phyloP scores from a whole-genome alignment of 2,329 filamentous ascomycete genomes.

The Lasiodiplodia citricola region DNA sequence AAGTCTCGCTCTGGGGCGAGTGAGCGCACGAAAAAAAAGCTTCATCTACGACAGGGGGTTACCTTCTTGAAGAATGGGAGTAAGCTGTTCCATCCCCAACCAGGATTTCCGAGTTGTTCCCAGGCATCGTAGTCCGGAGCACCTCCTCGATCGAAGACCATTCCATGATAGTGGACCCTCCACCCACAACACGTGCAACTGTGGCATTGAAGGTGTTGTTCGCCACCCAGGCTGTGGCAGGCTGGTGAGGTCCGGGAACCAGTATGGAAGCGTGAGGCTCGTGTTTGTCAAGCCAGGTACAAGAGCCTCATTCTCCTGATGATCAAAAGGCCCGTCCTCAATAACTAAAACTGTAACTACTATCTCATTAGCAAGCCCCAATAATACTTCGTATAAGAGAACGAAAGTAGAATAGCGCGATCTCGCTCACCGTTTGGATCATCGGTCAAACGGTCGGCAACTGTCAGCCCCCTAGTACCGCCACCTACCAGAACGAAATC shows the following conservation, averaged over 20 bases:
- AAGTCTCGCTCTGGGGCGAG: not conserved
- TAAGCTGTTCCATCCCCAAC: slow-evolving; percentile 41
- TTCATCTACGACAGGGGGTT: slow-evolving; percentile 1
- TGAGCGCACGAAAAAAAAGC: not conserved
- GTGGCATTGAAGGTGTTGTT: slow-evolving; percentile 49
- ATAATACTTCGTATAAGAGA: not conserved
- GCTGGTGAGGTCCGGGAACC: slow-evolving; percentile 33
- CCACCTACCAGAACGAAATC: slow-evolving; percentile 28
- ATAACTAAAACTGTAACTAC: not conserved
- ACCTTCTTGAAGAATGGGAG: slow-evolving; percentile 29
- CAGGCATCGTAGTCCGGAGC: slow-evolving; percentile 41
- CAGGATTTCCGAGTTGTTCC: slow-evolving; percentile 39
- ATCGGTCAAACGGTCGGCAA: slow-evolving; percentile 34
- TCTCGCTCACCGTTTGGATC: slow-evolving; percentile 33
- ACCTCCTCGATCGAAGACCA: slow-evolving; percentile 48
- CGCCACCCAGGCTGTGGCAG: slow-evolving; percentile 41
- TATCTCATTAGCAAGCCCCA: not conserved
- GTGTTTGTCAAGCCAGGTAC: not conserved
- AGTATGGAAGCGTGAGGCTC: no score
- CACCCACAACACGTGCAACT: slow-evolving; percentile 41
- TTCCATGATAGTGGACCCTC: slow-evolving; percentile 45
- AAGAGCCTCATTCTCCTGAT: not conserved
- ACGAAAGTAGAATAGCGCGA: not conserved
- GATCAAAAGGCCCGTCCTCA: not conserved
- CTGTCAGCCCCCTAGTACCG: slow-evolving; percentile 28